phyloP scores from a whole-genome alignment of 2,329 filamentous ascomycete species.

The Ascochyta clinopodiicola region DNA sequence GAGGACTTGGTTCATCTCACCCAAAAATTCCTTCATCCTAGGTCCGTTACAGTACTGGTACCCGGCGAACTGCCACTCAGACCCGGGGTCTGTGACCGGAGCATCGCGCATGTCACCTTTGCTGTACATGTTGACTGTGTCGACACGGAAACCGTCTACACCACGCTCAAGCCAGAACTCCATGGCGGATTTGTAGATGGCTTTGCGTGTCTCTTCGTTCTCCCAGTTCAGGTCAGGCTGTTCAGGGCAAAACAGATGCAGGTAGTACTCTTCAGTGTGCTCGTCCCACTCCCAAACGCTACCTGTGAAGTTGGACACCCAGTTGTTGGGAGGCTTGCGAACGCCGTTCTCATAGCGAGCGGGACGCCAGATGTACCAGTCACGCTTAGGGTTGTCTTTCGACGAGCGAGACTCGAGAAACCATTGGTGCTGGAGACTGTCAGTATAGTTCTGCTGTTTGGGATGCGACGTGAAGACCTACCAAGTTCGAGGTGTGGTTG shows the following conservation, averaged over 20 bases:
- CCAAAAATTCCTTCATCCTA: conserved; percentile 70
- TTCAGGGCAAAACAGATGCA: conserved; percentile 75
- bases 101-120: conserved; percentile 45
- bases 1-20: conserved; percentile 68
- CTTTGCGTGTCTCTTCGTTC: conserved; percentile 68
- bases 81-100: conserved; percentile 39
- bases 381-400: conserved; percentile 57
- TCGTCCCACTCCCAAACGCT: conserved; percentile 75
- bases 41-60: conserved; percentile 72
- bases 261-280: conserved; percentile 73
- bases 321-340: conserved; percentile 77
- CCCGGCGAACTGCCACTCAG: conserved; percentile 45
- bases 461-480: conserved; percentile 13
- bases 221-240: conserved; percentile 92
- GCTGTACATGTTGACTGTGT: conserved; percentile 49
- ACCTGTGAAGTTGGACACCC: conserved; percentile 68
- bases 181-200: conserved; percentile 73
- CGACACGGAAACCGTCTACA: conserved; percentile 57
- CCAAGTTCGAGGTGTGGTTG: conserved; percentile 50
- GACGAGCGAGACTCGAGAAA: conserved; percentile 63
- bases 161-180: conserved; percentile 80
- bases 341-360: conserved; percentile 60
- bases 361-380: conserved; percentile 64
- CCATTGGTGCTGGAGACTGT: conserved; percentile 56
- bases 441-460: background rate